Evolutionary conservation across 225 moss, liverwort and hornwort species (phyloP).

Genomic region (Marchantia paleacea): DNA sequence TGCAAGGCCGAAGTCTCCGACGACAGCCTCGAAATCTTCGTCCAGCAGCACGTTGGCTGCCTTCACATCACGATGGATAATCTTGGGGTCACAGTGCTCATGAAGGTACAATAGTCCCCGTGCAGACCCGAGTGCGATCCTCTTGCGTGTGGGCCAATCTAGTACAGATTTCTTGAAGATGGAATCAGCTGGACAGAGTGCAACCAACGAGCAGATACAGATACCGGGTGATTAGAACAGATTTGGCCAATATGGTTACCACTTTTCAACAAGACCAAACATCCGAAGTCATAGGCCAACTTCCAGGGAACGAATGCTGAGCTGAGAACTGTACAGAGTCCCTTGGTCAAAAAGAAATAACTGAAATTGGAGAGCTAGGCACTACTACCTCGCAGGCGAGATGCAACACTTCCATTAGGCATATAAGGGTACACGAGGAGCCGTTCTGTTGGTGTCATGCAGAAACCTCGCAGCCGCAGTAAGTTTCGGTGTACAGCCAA

Average conservation of each 20-base stretch:
- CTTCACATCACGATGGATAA: constrained; percentile 94
- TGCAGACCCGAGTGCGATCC: constrained; percentile 78
- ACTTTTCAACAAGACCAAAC: no score
- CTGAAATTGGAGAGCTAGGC: not conserved
- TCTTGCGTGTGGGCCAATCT: constrained; percentile 82
- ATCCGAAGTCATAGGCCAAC: no score
- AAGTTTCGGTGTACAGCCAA: constrained; percentile 86
- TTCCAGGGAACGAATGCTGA: no score
- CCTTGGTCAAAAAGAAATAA: not conserved
- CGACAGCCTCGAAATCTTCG: constrained; percentile 91
- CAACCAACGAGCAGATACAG: not conserved
- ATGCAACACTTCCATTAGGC: constrained; percentile 95
- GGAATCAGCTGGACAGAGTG: constrained; percentile 38
- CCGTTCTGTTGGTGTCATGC: constrained; percentile 94
- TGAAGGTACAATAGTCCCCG: constrained; percentile 85
- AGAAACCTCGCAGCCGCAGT: constrained; percentile 76
- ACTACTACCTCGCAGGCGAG: constrained; percentile 72
- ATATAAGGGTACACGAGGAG: constrained; percentile 92
- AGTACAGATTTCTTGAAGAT: constrained; percentile 68
- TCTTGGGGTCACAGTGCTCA: constrained; percentile 93
- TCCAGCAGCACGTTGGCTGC: constrained; percentile 88
- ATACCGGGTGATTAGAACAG: no score
- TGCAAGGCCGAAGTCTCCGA: constrained; percentile 91
- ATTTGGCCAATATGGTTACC: no score
- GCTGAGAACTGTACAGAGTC: not conserved